These are phyloP conservation scores for Leishmania guyanensis DNA, from an alignment of 208 protist genomes.

Conservation along the genomic window DNA sequence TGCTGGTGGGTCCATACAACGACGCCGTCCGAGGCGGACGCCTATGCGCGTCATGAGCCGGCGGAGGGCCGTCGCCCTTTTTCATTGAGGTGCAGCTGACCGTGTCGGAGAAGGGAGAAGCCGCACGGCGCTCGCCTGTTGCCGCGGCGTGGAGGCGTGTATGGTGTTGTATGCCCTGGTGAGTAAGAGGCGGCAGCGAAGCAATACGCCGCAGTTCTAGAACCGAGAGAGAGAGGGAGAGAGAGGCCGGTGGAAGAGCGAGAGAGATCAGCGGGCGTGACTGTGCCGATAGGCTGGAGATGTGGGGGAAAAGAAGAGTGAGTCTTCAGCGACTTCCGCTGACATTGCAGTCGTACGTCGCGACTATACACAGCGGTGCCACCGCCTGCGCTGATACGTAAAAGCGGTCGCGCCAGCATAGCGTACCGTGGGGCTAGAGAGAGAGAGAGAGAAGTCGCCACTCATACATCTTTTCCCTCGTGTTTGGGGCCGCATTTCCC, in stretches of 20 bases:
- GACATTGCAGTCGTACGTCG: background rate
- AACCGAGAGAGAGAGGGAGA: background rate
- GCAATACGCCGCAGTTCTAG: background rate
- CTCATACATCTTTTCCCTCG: background rate
- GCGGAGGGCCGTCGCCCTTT: slow-evolving; percentile 74
- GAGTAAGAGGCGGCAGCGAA: background rate
- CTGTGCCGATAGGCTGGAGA: background rate
- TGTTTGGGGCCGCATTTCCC: background rate
- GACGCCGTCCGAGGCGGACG: slow-evolving; percentile 29
- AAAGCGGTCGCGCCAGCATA: background rate
- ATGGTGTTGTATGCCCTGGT: background rate
- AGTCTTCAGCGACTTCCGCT: background rate
- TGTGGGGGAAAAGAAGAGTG: background rate
- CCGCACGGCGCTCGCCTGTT: too few species aligned
- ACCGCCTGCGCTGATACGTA: background rate
- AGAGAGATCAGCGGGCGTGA: background rate
- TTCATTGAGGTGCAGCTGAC: slow-evolving; percentile 6
- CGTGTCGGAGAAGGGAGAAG: slow-evolving; percentile 3
- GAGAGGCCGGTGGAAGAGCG: background rate
- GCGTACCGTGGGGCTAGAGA: background rate
- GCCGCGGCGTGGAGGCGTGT: too few species aligned
- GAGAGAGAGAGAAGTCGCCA: background rate
- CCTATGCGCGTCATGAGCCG: slow-evolving; percentile 64
- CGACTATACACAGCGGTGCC: background rate
- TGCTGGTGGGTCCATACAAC: too few species aligned